These are phyloP conservation scores for Canna indica DNA, from an alignment of 176 grass and related monocot genomes.

Conservation along the genomic window DNA sequence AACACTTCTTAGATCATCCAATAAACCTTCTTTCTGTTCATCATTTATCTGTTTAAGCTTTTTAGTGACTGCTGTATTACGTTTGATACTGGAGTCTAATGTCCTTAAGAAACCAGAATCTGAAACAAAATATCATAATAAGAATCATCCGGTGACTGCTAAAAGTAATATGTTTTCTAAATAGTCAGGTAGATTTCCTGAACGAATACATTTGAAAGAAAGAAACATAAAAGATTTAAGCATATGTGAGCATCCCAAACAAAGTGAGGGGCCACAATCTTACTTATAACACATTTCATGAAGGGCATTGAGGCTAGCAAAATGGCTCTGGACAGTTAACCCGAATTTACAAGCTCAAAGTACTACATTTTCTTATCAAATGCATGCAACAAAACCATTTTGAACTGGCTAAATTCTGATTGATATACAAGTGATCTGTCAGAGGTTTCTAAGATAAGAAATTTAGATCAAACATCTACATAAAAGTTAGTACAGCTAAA, in stretches of 20 bases:
- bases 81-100: conserved; percentile 87
- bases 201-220: not conserved
- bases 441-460: not conserved
- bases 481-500: not conserved
- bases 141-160: not conserved
- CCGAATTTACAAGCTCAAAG: not conserved
- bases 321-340: not conserved
- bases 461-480: not conserved
- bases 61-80: conserved; percentile 87
- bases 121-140: conserved; percentile 42
- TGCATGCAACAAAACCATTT: not conserved
- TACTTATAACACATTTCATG: not conserved
- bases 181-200: not conserved
- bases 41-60: conserved; percentile 95
- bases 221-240: not conserved
- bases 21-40: conserved; percentile 70
- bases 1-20: conserved; percentile 94
- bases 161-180: not conserved
- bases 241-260: too few relatives aligned
- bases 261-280: too few relatives aligned
- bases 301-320: too few relatives aligned
- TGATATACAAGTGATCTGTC: not conserved
- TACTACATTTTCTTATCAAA: not conserved
- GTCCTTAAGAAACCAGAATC: conserved; percentile 85
- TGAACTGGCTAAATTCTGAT: too few relatives aligned